These are phyloP conservation scores for Zygoascus biomembranicola DNA, from an alignment of 805 yeast genomes.

Conservation along the genomic window DNA sequence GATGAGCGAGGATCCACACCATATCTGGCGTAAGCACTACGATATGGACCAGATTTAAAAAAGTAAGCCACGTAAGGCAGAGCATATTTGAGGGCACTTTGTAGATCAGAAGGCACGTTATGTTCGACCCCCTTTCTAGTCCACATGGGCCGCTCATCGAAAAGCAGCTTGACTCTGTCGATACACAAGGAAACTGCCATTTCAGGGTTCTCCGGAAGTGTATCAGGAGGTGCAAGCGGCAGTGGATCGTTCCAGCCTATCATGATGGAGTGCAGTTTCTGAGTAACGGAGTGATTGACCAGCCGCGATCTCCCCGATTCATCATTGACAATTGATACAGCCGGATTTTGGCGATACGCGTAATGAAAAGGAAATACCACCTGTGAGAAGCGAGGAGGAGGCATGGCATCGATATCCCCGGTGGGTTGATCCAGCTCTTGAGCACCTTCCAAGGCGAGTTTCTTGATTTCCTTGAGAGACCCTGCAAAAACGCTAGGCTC, in stretches of 20 bases:
- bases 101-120: constrained; percentile 22
- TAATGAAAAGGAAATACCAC: constrained; percentile 71
- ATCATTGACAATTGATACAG: constrained; percentile 44
- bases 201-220: constrained; percentile 39
- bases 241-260: constrained; percentile 28
- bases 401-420: constrained; percentile 54
- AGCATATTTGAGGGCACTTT: constrained; percentile 55
- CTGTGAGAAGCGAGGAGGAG: constrained; percentile 79
- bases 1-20: constrained; percentile 72
- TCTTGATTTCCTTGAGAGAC: constrained; percentile 34
- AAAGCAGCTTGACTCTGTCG: constrained; percentile 35
- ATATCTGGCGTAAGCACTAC: constrained; percentile 70
- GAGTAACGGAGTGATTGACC: constrained; percentile 25
- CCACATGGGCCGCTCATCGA: constrained; percentile 76
- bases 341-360: constrained; percentile 66
- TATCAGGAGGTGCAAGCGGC: constrained; percentile 27
- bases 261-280: constrained; percentile 26
- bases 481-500: constrained; percentile 36
- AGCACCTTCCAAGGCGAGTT: constrained; percentile 26
- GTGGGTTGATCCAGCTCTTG: constrained; percentile 19
- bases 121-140: constrained; percentile 53
- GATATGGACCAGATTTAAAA: constrained; percentile 89
- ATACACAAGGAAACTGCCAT: constrained; percentile 31
- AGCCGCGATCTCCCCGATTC: constrained; percentile 35
- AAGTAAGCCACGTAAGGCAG: constrained; percentile 78